Percentiles rank a stretch among this genome's conserved stretches.
Evolutionary conservation across 2,329 filamentous ascomycete genomes (phyloP).

Genomic region (Torrubiellomyces zombiae): DNA sequence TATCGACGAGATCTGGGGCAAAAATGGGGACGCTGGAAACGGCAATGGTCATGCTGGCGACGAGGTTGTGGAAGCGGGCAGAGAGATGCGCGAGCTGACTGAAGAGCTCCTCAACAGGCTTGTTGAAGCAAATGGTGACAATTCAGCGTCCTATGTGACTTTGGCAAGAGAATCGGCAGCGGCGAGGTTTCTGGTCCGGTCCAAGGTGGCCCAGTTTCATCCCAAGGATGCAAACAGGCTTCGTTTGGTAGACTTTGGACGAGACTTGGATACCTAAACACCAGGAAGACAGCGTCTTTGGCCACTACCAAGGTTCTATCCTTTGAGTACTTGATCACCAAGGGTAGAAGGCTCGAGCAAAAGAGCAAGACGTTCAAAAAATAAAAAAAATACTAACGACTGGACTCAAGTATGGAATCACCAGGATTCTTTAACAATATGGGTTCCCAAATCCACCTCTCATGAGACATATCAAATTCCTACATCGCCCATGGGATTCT

Average conservation of each 20-base stretch:
- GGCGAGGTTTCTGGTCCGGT: slow-evolving; percentile 45
- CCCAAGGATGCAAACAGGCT: slow-evolving; percentile 43
- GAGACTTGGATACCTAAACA: slow-evolving; percentile 40
- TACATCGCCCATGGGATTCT: too few relatives aligned
- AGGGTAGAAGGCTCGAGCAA: too few relatives aligned
- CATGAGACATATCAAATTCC: too few relatives aligned
- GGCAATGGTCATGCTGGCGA: slow-evolving; percentile 12
- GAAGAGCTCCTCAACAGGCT: slow-evolving; percentile 44
- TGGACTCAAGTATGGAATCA: too few relatives aligned
- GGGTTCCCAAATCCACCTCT: too few relatives aligned
- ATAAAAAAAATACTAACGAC: too few relatives aligned
- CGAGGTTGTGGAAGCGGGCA: slow-evolving; percentile 32
- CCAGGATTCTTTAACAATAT: too few relatives aligned
- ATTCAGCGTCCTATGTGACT: slow-evolving; percentile 38
- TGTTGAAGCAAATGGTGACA: slow-evolving; percentile 35
- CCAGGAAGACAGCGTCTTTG: too few relatives aligned
- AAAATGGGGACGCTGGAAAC: slow-evolving; percentile 37
- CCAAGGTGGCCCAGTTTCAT: slow-evolving; percentile 50
- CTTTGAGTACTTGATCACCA: too few relatives aligned
- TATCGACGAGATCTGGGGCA: slow-evolving; percentile 50
- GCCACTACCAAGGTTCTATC: too few relatives aligned
- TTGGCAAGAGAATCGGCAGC: slow-evolving; percentile 44
- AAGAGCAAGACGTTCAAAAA: too few relatives aligned
- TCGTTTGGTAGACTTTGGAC: slow-evolving; percentile 46
- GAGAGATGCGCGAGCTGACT: slow-evolving; percentile 42